These are phyloP conservation scores for Tuber calosporum DNA, from an alignment of 495 filamentous ascomycete species.

Conservation along the genomic window DNA sequence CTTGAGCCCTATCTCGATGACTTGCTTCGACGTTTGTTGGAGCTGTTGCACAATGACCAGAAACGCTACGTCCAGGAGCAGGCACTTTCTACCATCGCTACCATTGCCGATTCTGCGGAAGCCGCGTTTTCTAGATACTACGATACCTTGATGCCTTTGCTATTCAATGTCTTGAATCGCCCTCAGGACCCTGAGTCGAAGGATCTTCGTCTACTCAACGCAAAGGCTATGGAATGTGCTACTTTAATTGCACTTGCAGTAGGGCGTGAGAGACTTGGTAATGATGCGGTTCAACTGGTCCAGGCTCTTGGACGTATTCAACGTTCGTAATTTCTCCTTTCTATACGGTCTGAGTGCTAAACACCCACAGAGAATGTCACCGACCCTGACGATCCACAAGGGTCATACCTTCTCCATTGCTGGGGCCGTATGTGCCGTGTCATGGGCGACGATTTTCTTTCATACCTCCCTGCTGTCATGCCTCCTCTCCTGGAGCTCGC, in stretches of 20 bases:
- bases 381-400: constrained; percentile 92
- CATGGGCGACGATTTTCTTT: constrained; percentile 79
- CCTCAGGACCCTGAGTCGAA: constrained; percentile 74
- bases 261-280: constrained; percentile 81
- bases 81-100: constrained; percentile 94
- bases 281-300: constrained; percentile 77
- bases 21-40: constrained; percentile 71
- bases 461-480: constrained; percentile 87
- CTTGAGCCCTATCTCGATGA: constrained; percentile 92
- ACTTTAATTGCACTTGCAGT: constrained; percentile 94
- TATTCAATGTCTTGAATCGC: constrained; percentile 68
- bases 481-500: constrained; percentile 86
- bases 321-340: constrained; percentile 36
- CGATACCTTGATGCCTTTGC: constrained; percentile 83
- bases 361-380: constrained; percentile 56
- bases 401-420: constrained; percentile 95
- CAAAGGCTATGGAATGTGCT: constrained; percentile 99
- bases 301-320: constrained; percentile 82
- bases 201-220: constrained; percentile 80
- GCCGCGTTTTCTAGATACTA: constrained; percentile 95
- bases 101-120: constrained; percentile 96
- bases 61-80: constrained; percentile 98
- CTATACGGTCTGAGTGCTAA: neutral
- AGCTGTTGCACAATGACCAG: constrained; percentile 67
- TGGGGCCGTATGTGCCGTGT: constrained; percentile 99